Evolutionary conservation across 225 moss, liverwort and hornwort species (phyloP), one percentile per base, ranked within the genome.

Genomic region (Lunularia cruciata): DNA sequence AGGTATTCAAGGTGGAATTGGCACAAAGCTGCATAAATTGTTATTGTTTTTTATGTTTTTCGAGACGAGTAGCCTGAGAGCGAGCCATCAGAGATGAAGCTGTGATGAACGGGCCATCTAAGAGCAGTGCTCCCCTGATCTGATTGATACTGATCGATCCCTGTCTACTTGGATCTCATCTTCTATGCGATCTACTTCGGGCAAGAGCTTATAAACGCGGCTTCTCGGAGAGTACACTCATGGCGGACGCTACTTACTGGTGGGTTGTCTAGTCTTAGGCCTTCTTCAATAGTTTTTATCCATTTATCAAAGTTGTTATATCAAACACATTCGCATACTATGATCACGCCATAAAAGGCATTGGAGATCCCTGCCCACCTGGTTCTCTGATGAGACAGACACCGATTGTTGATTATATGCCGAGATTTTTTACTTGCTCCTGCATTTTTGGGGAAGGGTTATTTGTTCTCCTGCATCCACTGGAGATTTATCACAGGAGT

Each of bases 211-310:
- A 12, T 3, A 34, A 33, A 20, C 9, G 31, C n/a, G 40, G 37
- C 8, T 38, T 11, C 12, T 39, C 34, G 25, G 61, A 39, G 4
- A 23, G 6, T 8, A 40, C 22, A 61, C 34, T 25, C 18, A 67
- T 67, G 67, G 67, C 67, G 49, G 67, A 67, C 51, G 67, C 67
- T 20, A 33, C 67, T 6, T 67, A 67, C 49, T 67, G 49, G 67
- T 67, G 28, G 28, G 67, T n/a, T 27, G 11, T 66, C 31, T n/a
- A 16, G 7, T 31, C 33, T 48, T 66, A n/a, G n/a, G n/a, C n/a
- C n/a, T 19, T n/a, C 18, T 66, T 66, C 47, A 2, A 27, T 57
- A 1, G 3, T 31, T 27, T 57, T 2, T 12, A 3, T 57, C 2
- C n/a, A 18, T 6, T 20, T 16, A 6, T n/a, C 19, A n/a, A n/a